Evolutionary conservation across 1,139 yeast genomes (phyloP).

Genomic region (Candida frijolesensis): DNA sequence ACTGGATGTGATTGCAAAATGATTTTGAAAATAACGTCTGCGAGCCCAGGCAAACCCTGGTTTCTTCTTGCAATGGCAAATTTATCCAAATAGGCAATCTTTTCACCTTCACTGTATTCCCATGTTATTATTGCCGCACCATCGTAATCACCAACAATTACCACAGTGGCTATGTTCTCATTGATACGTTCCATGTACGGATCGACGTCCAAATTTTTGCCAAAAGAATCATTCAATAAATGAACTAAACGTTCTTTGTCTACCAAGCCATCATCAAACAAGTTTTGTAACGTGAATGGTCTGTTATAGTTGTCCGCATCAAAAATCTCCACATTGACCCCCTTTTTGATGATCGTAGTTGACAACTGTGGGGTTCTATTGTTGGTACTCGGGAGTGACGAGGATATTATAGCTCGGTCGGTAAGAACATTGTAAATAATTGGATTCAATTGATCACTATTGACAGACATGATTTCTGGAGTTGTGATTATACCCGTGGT

Average conservation of each 20-base stretch:
- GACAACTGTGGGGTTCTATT: constrained; percentile 63
- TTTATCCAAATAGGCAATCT: constrained; percentile 79
- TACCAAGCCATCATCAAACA: constrained; percentile 50
- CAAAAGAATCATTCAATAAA: constrained; percentile 80
- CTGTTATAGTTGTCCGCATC: constrained; percentile 32
- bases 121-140: constrained; percentile 93
- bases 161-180: constrained; percentile 68
- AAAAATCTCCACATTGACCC: constrained; percentile 63
- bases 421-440: constrained; percentile 86
- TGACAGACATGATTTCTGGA: constrained; percentile 46
- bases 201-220: constrained; percentile 61
- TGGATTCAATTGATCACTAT: constrained; percentile 64
- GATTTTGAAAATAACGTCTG: constrained; percentile 87
- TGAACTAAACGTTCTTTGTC: constrained; percentile 57
- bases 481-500: constrained; percentile 48
- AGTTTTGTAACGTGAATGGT: constrained; percentile 44
- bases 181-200: constrained; percentile 69
- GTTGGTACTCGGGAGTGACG: constrained; percentile 82
- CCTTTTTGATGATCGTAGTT: constrained; percentile 81
- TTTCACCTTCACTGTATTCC: constrained; percentile 38
- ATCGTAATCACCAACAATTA: constrained; percentile 91
- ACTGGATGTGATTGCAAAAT: constrained; percentile 69
- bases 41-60: constrained; percentile 92
- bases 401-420: constrained; percentile 89
- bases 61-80: constrained; percentile 82